These are phyloP conservation scores for Pseudocercospora vitis DNA, from an alignment of 2,329 filamentous ascomycete genomes.

Conservation along the genomic window DNA sequence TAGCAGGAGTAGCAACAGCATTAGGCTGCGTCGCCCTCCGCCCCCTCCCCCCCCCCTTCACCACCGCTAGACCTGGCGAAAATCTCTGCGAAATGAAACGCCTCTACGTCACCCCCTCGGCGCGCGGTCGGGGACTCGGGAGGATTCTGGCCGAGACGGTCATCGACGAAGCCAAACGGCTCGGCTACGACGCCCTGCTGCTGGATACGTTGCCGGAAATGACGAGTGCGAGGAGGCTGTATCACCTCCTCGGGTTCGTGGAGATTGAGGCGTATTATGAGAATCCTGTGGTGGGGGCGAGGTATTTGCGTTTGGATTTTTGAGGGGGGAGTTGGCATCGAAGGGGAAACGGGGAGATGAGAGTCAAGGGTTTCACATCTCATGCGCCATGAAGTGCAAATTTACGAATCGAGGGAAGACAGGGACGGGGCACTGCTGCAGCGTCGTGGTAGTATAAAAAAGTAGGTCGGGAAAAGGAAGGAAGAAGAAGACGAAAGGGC, in stretches of 20 bases:
- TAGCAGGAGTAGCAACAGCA: constrained; percentile 28
- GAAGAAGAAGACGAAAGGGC: too few relatives aligned
- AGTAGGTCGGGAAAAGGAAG: too few relatives aligned
- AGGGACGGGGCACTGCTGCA: too few relatives aligned
- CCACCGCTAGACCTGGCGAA: too few relatives aligned
- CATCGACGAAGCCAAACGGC: constrained; percentile 46
- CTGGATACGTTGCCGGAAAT: constrained; percentile 59
- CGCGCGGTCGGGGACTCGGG: constrained; percentile 53
- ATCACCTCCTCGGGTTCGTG: constrained; percentile 53
- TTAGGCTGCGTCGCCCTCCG: constrained; percentile 56
- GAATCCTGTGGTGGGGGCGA: constrained; percentile 54
- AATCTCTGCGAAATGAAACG: constrained; percentile 55
- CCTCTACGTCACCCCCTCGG: constrained; percentile 52
- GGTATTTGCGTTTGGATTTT: constrained; percentile 46
- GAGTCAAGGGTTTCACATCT: too few relatives aligned
- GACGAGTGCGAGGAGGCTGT: constrained; percentile 52
- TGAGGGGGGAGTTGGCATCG: too few relatives aligned
- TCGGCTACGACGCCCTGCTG: constrained; percentile 55
- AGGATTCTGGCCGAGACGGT: constrained; percentile 48
- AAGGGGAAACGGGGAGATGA: too few relatives aligned
- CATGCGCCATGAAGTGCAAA: too few relatives aligned
- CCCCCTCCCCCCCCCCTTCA: constrained; percentile 36
- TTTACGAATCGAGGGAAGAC: too few relatives aligned
- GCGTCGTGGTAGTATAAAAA: too few relatives aligned
- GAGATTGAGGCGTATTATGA: constrained; percentile 57